A percentile compares a stretch with the other conserved stretches of the same genome.
These are phyloP conservation scores for Eucalyptus tenuipes DNA, from an alignment of 345 rosid species.

Conservation along the genomic window DNA sequence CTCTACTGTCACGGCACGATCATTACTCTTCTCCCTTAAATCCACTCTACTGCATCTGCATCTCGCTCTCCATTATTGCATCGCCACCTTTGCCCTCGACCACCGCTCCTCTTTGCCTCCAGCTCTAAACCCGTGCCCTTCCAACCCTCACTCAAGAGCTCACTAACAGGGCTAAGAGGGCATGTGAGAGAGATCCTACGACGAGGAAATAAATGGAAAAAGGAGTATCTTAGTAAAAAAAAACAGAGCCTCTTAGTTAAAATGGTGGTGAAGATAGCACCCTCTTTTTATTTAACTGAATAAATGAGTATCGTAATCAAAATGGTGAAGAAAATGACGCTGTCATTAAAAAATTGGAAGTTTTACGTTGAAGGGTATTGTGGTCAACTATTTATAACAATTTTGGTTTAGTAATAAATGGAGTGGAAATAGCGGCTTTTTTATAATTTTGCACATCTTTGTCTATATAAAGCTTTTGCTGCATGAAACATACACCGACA, in stretches of 20 bases:
- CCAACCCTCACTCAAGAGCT: background rate
- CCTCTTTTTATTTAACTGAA: too few relatives aligned
- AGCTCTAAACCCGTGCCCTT: background rate
- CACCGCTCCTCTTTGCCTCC: background rate
- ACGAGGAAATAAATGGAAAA: too few relatives aligned
- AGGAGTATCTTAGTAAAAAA: too few relatives aligned
- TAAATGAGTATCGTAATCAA: too few relatives aligned
- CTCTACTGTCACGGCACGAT: background rate
- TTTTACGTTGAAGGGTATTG: background rate
- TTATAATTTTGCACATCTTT: background rate
- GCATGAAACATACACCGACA: background rate
- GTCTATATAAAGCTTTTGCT: background rate
- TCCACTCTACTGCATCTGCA: background rate
- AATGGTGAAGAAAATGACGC: background rate
- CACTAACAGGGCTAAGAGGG: background rate
- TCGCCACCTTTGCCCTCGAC: background rate
- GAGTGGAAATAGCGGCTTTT: background rate
- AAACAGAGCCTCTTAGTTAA: too few relatives aligned
- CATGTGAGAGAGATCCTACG: too few relatives aligned
- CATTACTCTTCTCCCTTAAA: background rate
- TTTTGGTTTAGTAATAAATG: background rate
- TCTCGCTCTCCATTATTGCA: background rate
- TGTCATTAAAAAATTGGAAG: background rate
- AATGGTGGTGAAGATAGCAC: too few relatives aligned
- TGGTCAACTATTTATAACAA: background rate